A percentile compares a stretch with the other conserved stretches of the same genome.
These are phyloP conservation scores for Flammula alnicola DNA, from an alignment of 1,284 basidiomycete genomes.

Conservation along the genomic window DNA sequence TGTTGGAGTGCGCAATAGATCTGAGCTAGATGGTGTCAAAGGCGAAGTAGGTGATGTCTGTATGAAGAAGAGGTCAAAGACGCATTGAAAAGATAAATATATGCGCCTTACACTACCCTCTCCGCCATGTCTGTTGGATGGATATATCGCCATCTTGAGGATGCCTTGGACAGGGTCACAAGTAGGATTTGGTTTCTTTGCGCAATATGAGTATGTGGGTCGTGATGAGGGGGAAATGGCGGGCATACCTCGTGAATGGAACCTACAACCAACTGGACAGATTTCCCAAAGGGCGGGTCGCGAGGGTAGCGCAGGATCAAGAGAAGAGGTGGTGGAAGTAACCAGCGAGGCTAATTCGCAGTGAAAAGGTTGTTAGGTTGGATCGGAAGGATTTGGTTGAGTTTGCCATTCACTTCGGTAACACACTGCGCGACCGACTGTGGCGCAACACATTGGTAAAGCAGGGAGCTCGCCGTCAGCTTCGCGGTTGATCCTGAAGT, in stretches of 20 bases:
- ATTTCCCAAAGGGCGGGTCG: slow-evolving; percentile 3
- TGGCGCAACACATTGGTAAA: too few species aligned
- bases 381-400: slow-evolving; percentile 15
- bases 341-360: not conserved
- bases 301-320: slow-evolving; percentile 2
- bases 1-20: slow-evolving; percentile 1
- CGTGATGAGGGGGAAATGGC: too few species aligned
- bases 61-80: not conserved
- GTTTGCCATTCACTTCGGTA: slow-evolving; percentile 15
- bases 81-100: not conserved
- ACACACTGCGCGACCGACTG: not conserved
- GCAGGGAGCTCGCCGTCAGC: too few species aligned
- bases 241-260: not conserved
- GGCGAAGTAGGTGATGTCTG: slow-evolving; percentile 9
- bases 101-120: slow-evolving; percentile 8
- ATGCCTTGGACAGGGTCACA: too few species aligned
- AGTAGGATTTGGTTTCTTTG: too few species aligned
- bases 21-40: slow-evolving; percentile 8
- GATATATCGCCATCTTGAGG: not conserved
- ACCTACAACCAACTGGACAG: not conserved
- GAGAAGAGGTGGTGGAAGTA: not conserved
- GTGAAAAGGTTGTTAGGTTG: not conserved
- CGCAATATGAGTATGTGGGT: too few species aligned
- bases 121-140: slow-evolving; percentile 2
- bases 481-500: too few species aligned